Percentiles rank a stretch among this genome's conserved stretches.
Conservation (phyloP, 306 rosid genomes). For the Cicer judaicum region DNA sequence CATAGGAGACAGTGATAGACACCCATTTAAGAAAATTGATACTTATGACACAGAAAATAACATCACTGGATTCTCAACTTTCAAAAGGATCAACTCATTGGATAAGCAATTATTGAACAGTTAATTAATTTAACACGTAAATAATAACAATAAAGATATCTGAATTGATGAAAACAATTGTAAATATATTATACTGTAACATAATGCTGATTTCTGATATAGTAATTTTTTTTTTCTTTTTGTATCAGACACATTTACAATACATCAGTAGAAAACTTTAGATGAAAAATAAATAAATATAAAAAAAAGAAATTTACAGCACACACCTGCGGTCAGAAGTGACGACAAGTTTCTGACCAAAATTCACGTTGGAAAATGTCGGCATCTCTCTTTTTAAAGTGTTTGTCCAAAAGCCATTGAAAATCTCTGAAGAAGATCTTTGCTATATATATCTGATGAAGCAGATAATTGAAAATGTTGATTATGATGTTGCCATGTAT, state of each 20-base stretch:
- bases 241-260: slow-evolving; percentile 68
- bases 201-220: slow-evolving; percentile 39
- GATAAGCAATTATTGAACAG: neutral
- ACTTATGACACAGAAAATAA: slow-evolving; percentile 37
- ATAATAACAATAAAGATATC: neutral
- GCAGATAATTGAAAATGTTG: slow-evolving; percentile 49
- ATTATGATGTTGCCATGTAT: slow-evolving; percentile 49
- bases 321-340: slow-evolving; percentile 65
- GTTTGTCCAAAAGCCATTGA: slow-evolving; percentile 82
- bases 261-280: slow-evolving; percentile 37
- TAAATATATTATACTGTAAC: slow-evolving; percentile 45
- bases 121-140: neutral
- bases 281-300: neutral
- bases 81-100: slow-evolving; percentile 42
- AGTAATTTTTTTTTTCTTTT: neutral
- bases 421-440: slow-evolving; percentile 81
- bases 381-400: slow-evolving; percentile 54
- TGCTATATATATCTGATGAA: slow-evolving; percentile 55
- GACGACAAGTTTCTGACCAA: slow-evolving; percentile 51
- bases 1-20: slow-evolving; percentile 61
- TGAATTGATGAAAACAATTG: slow-evolving; percentile 27
- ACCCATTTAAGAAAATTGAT: slow-evolving; percentile 59
- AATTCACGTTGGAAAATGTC: slow-evolving; percentile 47
- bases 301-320: slow-evolving; percentile 43
- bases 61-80: slow-evolving; percentile 39